phyloP scores from a whole-genome alignment of 345 rosid genomes.

The Noccaea bulbosa region DNA sequence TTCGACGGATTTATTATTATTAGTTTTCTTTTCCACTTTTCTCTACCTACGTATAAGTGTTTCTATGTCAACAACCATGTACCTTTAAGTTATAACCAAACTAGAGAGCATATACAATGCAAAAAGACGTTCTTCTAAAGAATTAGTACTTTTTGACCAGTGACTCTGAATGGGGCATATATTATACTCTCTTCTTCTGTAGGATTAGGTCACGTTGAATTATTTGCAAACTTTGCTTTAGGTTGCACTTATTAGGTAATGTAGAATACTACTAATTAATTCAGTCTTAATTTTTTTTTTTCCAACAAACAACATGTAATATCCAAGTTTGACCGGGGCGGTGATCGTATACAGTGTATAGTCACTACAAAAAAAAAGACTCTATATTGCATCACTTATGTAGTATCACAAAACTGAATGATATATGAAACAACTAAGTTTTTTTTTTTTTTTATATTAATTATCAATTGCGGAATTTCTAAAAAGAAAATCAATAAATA shows the following conservation, averaged over 20 bases:
- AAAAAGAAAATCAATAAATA: no score
- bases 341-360: no score
- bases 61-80: slow-evolving; percentile 27
- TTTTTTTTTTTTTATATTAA: no score
- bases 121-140: not conserved
- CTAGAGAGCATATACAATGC: not conserved
- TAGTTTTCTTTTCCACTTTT: not conserved
- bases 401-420: no score
- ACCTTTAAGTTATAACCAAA: slow-evolving; percentile 33
- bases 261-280: not conserved
- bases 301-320: no score
- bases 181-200: not conserved
- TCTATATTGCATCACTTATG: no score
- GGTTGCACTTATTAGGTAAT: slow-evolving; percentile 30
- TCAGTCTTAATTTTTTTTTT: not conserved
- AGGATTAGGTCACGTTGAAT: slow-evolving; percentile 40
- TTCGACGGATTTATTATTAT: slow-evolving; percentile 8
- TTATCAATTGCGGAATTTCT: no score
- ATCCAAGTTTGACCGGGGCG: no score
- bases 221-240: slow-evolving; percentile 34
- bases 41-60: not conserved
- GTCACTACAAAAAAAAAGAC: no score
- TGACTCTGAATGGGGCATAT: not conserved
- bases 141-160: slow-evolving; percentile 37
- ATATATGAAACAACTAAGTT: no score